A percentile compares a stretch with the other conserved stretches of the same genome.
These are phyloP conservation scores for Fragaria nilgerrensis DNA, from an alignment of 306 rosid genomes.

Conservation along the genomic window DNA sequence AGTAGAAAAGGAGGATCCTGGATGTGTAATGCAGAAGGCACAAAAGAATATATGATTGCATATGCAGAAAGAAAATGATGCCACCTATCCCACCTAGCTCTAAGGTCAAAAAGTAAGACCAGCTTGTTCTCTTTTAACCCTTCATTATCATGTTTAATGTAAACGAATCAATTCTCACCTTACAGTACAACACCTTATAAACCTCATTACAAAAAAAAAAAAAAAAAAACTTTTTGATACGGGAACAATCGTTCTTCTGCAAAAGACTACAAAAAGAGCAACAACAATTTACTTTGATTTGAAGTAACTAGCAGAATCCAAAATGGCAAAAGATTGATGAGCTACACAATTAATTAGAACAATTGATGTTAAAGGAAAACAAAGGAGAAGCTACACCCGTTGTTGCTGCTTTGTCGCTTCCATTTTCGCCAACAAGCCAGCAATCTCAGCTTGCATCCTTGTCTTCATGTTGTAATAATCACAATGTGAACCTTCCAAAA, in stretches of 20 bases:
- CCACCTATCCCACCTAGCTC: not conserved
- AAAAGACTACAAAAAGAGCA: not conserved
- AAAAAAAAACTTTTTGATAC: not conserved
- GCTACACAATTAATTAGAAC: slow-evolving; percentile 40
- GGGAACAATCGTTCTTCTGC: slow-evolving; percentile 1
- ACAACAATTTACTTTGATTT: slow-evolving; percentile 34
- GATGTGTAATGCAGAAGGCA: not conserved
- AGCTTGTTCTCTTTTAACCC: not conserved
- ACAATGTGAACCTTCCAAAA: slow-evolving; percentile 63
- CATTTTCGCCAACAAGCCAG: slow-evolving; percentile 81
- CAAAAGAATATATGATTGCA: not conserved
- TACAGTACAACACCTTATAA: not conserved
- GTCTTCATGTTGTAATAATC: slow-evolving; percentile 81
- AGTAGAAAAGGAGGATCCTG: not conserved
- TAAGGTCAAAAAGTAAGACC: not conserved
- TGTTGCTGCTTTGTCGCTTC: slow-evolving; percentile 90
- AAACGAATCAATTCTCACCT: not conserved
- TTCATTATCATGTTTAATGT: not conserved
- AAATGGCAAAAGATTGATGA: slow-evolving; percentile 29
- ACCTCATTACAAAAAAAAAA: not conserved
- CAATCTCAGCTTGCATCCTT: slow-evolving; percentile 88
- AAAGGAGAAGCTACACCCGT: slow-evolving; percentile 37
- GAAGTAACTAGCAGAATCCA: slow-evolving; percentile 36
- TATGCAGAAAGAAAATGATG: not conserved
- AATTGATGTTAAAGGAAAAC: slow-evolving; percentile 25